A percentile compares a stretch with the other conserved stretches of the same genome.
These are phyloP conservation scores for Pycnococcus provasolii DNA, from an alignment of 139 green algal species.

Conservation along the genomic window DNA sequence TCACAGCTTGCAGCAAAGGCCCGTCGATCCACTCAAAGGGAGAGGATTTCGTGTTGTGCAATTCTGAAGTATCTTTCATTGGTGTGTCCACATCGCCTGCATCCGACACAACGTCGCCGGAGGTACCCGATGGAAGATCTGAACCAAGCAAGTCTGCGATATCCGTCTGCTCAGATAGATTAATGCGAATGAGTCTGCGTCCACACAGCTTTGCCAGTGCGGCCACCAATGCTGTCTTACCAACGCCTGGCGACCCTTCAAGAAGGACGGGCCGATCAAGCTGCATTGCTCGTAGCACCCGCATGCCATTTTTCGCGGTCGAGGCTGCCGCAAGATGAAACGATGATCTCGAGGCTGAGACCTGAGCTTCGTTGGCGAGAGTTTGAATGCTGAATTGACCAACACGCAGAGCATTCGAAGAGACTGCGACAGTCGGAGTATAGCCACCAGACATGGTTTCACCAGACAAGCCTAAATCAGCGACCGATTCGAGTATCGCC, in stretches of 20 bases:
- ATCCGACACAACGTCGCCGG: conserved; percentile 48
- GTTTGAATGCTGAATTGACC: too few species aligned
- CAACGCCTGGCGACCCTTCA: conserved; percentile 89
- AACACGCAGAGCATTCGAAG: too few species aligned
- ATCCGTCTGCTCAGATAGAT: conserved; percentile 88
- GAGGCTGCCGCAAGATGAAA: conserved; percentile 84
- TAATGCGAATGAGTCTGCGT: conserved; percentile 73
- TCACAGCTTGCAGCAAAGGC: conserved; percentile 79
- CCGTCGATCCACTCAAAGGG: conserved; percentile 85
- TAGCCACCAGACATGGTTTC: too few species aligned
- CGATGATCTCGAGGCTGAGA: conserved; percentile 6
- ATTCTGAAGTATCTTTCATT: too few species aligned
- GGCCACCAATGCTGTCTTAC: conserved; percentile 86
- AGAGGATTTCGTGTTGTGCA: too few species aligned
- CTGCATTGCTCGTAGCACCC: conserved; percentile 79
- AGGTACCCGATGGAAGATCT: conserved; percentile 76
- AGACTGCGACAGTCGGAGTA: too few species aligned
- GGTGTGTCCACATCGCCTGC: too few species aligned
- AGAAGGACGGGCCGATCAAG: conserved; percentile 66
- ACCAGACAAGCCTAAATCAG: too few species aligned
- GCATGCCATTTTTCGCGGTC: conserved; percentile 70
- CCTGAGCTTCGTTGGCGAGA: too few species aligned
- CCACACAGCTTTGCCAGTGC: conserved; percentile 62
- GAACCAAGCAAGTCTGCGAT: conserved; percentile 98
- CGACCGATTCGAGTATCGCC: too few species aligned